These are phyloP conservation scores for Podospora bellae-mahoneyi DNA, from an alignment of 495 filamentous ascomycete species.

Conservation along the genomic window DNA sequence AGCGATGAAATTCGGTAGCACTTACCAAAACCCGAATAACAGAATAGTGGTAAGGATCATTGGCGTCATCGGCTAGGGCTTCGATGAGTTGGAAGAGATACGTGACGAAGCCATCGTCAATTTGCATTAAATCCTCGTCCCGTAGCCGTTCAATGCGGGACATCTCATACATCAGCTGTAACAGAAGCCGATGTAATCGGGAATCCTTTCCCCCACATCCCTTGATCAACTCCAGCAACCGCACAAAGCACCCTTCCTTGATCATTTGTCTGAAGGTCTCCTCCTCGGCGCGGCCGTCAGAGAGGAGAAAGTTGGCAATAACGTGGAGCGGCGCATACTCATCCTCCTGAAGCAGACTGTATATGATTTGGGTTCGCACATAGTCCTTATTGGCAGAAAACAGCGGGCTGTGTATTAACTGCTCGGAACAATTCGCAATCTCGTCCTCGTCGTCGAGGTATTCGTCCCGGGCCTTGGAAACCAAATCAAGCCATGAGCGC, in stretches of 20 bases:
- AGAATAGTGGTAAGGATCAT: slow-evolving; percentile 95
- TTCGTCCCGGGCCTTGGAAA: slow-evolving; percentile 73
- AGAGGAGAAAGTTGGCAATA: slow-evolving; percentile 82
- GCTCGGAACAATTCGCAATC: slow-evolving; percentile 77
- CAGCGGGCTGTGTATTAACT: slow-evolving; percentile 69
- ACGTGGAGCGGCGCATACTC: slow-evolving; percentile 72
- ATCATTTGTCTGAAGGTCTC: slow-evolving; percentile 81
- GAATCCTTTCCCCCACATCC: slow-evolving; percentile 58
- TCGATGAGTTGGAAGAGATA: slow-evolving; percentile 89
- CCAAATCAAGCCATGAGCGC: slow-evolving; percentile 76
- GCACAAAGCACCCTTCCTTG: slow-evolving; percentile 74
- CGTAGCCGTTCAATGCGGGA: slow-evolving; percentile 83
- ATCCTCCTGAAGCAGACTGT: slow-evolving; percentile 89
- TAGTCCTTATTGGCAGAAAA: slow-evolving; percentile 76
- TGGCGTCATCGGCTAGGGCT: slow-evolving; percentile 78
- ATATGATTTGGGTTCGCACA: slow-evolving; percentile 88
- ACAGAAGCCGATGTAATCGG: slow-evolving; percentile 71
- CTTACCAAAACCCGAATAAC: slow-evolving; percentile 87
- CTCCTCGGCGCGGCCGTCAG: slow-evolving; percentile 80
- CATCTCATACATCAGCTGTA: slow-evolving; percentile 96
- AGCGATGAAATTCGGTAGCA: slow-evolving; percentile 9
- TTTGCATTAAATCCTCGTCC: slow-evolving; percentile 68
- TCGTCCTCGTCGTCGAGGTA: slow-evolving; percentile 83
- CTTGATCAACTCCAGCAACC: slow-evolving; percentile 79
- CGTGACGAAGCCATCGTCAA: slow-evolving; percentile 81